phyloP scores from a whole-genome alignment of 148 eudicot species.

The Amaranthus palmeri region DNA sequence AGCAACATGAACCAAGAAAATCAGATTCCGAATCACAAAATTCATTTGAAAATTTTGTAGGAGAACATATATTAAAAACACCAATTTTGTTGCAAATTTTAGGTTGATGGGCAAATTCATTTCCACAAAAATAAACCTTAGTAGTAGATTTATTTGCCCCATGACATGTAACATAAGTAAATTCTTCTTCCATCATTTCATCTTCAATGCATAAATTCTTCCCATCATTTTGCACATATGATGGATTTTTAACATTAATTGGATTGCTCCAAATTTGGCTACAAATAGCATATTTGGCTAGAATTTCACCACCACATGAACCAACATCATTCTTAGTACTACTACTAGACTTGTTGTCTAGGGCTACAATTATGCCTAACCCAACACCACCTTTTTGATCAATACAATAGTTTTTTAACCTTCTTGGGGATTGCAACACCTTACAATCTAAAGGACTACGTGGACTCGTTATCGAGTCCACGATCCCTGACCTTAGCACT shows the following conservation, averaged over 20 bases:
- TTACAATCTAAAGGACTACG: slow-evolving; percentile 36
- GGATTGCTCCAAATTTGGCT: slow-evolving; percentile 31
- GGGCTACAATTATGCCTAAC: slow-evolving; percentile 65
- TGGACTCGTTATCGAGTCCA: slow-evolving; percentile 32
- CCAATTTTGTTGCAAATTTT: slow-evolving; percentile 13
- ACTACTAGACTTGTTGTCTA: slow-evolving; percentile 32
- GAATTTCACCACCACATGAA: slow-evolving; percentile 16
- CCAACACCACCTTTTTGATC: slow-evolving; percentile 54
- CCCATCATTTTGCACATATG: no score
- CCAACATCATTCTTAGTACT: not conserved
- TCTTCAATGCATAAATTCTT: not conserved
- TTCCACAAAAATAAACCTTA: slow-evolving; percentile 45
- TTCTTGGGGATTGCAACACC: slow-evolving; percentile 35
- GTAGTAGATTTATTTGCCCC: slow-evolving; percentile 49
- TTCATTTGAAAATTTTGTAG: slow-evolving; percentile 22
- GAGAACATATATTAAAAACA: slow-evolving; percentile 40
- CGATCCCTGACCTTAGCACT: slow-evolving; percentile 10
- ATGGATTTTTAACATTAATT: slow-evolving; percentile 13
- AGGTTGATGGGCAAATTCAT: slow-evolving; percentile 6
- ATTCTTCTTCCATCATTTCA: slow-evolving; percentile 41
- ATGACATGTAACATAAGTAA: slow-evolving; percentile 56
- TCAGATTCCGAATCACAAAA: slow-evolving; percentile 22
- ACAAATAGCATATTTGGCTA: slow-evolving; percentile 26
- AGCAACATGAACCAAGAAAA: slow-evolving; percentile 59
- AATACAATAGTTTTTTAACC: slow-evolving; percentile 27